Base-by-base conservation (phyloP, 768 basidiomycete species). In the Xanthoconium purpureum region DNA sequence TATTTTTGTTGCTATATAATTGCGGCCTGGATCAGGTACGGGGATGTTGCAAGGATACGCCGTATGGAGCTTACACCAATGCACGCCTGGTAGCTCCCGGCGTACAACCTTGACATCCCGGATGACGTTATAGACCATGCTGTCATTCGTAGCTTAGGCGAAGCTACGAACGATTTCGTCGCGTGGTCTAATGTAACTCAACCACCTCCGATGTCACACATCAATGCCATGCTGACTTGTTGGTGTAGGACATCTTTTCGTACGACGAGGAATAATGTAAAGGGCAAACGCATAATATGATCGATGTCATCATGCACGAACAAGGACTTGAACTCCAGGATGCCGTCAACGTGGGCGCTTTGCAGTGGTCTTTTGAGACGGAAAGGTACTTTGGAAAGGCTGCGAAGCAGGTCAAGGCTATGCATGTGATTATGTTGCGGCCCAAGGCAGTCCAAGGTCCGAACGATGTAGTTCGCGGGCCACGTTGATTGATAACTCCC, bases 201-300 rank as follows among this genome's bases (percentile, higher is more conserved):
- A 6, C 33, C 10, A 2, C 29, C 2, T 17, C 44, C 29, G 15
- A 38, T 38, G 13, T 13, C 2, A 38, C 14, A 2, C 14, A 2
- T 15, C 37, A 15, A 38, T 35, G 33, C 33, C 12, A 38, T 17
- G 37, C 37, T 38, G 37, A 38, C 15, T 17, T 10, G 37, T 9
- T 17, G 2, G 6, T 10, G 3, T 63, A 90, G 89, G 89, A 92
- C 72, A 83, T 92, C 65, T 91, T 89, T 72, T 91, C 90, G 20
- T 92, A 85, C 76, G 89, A 91, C 71, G 84, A 87, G 61, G 90
- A 93, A 68, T 91, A 91, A 66, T 82, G 87, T 18, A 82, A 83
- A 71, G 88, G 88, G 30, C 86, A 93, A 67, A 88, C 84, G 2
- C 89, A 91, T 72, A 91, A 92, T 73, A 88, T 91, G 85, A 85